Conservation (phyloP, 129 eudicot genomes). For the Flaveria brownii region DNA sequence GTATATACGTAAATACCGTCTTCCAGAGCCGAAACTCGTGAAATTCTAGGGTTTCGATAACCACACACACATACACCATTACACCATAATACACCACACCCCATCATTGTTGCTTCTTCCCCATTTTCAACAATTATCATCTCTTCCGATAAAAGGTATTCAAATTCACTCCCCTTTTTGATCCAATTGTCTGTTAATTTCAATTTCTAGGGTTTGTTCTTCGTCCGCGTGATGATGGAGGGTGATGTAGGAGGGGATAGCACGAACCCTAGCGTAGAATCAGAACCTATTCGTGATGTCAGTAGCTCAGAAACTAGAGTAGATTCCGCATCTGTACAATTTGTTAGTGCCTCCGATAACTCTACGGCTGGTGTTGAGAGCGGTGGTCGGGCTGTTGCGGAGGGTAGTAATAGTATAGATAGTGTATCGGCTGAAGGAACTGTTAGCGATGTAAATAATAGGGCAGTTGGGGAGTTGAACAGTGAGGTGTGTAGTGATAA, state of each 20-base stretch:
- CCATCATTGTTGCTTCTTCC: neutral
- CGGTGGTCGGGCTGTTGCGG: slow-evolving; percentile 12
- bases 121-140: slow-evolving; percentile 13
- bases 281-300: slow-evolving; percentile 21
- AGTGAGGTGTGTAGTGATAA: slow-evolving; percentile 30
- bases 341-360: slow-evolving; percentile 24
- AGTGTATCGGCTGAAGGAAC: slow-evolving; percentile 34
- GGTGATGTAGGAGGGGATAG: slow-evolving; percentile 21
- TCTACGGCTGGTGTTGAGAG: slow-evolving; percentile 25
- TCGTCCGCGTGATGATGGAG: slow-evolving; percentile 28
- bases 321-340: slow-evolving; percentile 28
- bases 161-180: neutral
- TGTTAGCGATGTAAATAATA: slow-evolving; percentile 30
- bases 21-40: slow-evolving; percentile 21
- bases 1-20: slow-evolving; percentile 17
- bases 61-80: slow-evolving; percentile 18
- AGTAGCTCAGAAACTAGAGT: slow-evolving; percentile 30
- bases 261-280: slow-evolving; percentile 35
- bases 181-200: slow-evolving; percentile 8
- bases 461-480: slow-evolving; percentile 16
- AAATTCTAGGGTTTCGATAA: slow-evolving; percentile 37
- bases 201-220: slow-evolving; percentile 30
- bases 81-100: neutral
- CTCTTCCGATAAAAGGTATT: slow-evolving; percentile 27
- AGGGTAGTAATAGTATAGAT: slow-evolving; percentile 16